Conservation (phyloP, 208 protist species). For the Leishmania turanica region DNA sequence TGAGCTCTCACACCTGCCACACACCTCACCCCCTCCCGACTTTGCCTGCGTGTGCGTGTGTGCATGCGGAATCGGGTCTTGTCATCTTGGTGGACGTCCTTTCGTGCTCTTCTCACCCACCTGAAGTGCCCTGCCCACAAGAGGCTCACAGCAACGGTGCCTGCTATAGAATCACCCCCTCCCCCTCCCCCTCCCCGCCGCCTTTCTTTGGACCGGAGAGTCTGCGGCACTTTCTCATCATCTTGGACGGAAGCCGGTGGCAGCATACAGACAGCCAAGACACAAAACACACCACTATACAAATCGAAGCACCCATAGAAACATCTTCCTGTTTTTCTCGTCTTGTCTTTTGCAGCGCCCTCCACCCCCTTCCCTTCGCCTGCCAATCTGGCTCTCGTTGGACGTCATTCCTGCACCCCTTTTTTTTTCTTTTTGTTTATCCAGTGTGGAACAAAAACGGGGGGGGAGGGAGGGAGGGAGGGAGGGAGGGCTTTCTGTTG, state of each 20-base stretch:
- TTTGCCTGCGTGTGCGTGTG: background rate
- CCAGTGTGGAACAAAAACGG: background rate
- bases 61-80: background rate
- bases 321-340: background rate
- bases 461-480: no score
- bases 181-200: background rate
- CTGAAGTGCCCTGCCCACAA: background rate
- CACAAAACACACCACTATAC: conserved; percentile 1
- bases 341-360: background rate
- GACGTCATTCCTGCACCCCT: background rate
- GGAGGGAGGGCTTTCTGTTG: no score
- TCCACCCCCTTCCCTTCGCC: background rate
- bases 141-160: background rate
- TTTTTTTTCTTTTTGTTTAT: background rate
- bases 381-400: background rate
- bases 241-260: background rate
- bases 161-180: background rate
- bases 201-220: background rate
- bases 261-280: background rate
- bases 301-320: conserved; percentile 2
- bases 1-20: background rate
- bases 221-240: background rate
- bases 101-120: background rate
- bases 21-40: background rate
- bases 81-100: background rate